Conservation (phyloP, 169 alveolate species). For the Plasmodium coatneyi region DNA sequence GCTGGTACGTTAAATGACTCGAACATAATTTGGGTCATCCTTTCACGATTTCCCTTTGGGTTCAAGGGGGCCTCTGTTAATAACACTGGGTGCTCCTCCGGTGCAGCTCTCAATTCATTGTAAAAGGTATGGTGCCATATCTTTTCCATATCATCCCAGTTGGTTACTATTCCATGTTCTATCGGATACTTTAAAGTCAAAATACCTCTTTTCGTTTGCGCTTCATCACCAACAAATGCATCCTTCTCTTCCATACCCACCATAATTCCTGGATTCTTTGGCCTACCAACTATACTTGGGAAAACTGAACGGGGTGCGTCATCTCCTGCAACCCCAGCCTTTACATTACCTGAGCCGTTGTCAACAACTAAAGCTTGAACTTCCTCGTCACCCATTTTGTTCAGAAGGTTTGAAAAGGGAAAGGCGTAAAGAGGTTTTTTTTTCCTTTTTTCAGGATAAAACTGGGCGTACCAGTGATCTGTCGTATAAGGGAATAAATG, state of each 20-base stretch:
- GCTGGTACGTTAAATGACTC: slow-evolving; percentile 99
- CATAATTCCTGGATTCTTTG: slow-evolving; percentile 95
- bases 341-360: slow-evolving; percentile 99
- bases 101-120: slow-evolving; percentile 96
- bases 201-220: slow-evolving; percentile 98
- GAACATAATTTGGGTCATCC: slow-evolving; percentile 97
- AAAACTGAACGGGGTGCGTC: slow-evolving; percentile 99
- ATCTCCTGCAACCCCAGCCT: slow-evolving; percentile 99
- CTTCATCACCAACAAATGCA: slow-evolving; percentile 98
- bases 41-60: slow-evolving; percentile 97
- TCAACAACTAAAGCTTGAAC: slow-evolving; percentile 96
- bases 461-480: not conserved
- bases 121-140: slow-evolving; percentile 98
- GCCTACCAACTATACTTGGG: slow-evolving; percentile 99
- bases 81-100: slow-evolving; percentile 97
- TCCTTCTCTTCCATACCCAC: slow-evolving; percentile 98
- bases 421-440: not conserved
- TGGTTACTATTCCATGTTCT: slow-evolving; percentile 98
- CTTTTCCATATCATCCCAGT: slow-evolving; percentile 99
- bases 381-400: slow-evolving; percentile 73
- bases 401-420: not conserved
- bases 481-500: not conserved
- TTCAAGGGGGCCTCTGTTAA: slow-evolving; percentile 98
- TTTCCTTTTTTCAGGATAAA: not conserved
- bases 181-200: slow-evolving; percentile 97